Conservation (phyloP, 345 rosid species). For the Eucalyptus polybractea region DNA sequence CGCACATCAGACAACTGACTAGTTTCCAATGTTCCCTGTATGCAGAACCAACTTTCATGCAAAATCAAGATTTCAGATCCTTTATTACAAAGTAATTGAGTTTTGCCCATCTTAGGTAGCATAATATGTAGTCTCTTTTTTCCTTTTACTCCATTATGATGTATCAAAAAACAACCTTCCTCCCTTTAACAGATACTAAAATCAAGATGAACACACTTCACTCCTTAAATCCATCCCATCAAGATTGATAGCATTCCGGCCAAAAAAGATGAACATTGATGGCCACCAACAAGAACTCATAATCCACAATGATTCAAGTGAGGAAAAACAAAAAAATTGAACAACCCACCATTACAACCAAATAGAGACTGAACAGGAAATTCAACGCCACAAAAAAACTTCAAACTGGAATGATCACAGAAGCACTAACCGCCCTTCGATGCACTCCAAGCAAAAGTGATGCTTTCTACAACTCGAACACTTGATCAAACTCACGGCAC, state of each 20-base stretch:
- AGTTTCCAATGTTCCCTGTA: neutral
- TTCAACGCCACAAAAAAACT: neutral
- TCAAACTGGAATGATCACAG: neutral
- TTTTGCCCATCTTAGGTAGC: neutral
- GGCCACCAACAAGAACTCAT: neutral
- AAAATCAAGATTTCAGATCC: neutral
- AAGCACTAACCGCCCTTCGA: slow-evolving; percentile 42
- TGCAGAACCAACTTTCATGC: neutral
- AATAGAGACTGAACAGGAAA: neutral
- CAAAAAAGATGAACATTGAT: neutral
- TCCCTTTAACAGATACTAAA: neutral
- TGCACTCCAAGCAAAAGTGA: slow-evolving; percentile 68
- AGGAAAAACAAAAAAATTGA: neutral
- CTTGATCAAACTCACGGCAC: slow-evolving; percentile 34
- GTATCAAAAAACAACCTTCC: neutral
- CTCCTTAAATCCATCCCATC: neutral
- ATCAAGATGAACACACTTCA: neutral
- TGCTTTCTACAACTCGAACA: slow-evolving; percentile 63
- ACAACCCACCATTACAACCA: neutral
- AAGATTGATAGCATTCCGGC: neutral
- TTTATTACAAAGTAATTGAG: neutral
- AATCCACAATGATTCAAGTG: neutral
- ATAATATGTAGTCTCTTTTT: neutral
- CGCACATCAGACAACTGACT: neutral
- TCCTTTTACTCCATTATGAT: neutral